Percentiles rank a stretch among this genome's conserved stretches.
phyloP scores from a whole-genome alignment of 2,329 filamentous ascomycete species.

The Xylariaceae sp. region DNA sequence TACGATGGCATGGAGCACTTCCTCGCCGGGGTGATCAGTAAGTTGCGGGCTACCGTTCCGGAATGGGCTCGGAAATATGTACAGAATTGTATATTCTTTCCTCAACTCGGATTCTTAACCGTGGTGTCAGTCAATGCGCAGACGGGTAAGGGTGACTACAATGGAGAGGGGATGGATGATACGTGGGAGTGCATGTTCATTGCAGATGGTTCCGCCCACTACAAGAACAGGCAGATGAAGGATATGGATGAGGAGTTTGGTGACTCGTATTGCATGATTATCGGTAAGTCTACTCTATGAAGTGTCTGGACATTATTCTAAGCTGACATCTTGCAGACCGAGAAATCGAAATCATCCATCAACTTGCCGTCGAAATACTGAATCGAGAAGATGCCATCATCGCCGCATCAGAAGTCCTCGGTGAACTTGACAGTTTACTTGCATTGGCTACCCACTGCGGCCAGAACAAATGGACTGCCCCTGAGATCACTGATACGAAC shows the following conservation, averaged over 20 bases:
- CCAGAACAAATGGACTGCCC: slow-evolving; percentile 65
- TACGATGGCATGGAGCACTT: slow-evolving; percentile 75
- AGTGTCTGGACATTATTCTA: not conserved
- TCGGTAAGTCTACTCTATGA: slow-evolving; percentile 49
- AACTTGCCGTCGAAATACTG: slow-evolving; percentile 65
- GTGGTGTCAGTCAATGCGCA: slow-evolving; percentile 59
- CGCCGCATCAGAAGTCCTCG: slow-evolving; percentile 70
- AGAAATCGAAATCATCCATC: slow-evolving; percentile 83
- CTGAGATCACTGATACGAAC: slow-evolving; percentile 65
- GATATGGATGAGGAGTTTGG: slow-evolving; percentile 78
- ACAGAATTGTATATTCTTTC: slow-evolving; percentile 80
- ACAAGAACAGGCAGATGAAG: slow-evolving; percentile 77
- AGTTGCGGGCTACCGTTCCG: slow-evolving; percentile 60
- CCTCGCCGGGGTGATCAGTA: slow-evolving; percentile 60
- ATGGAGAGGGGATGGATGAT: slow-evolving; percentile 53
- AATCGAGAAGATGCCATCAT: slow-evolving; percentile 62
- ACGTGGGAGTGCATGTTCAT: slow-evolving; percentile 75
- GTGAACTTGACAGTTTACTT: slow-evolving; percentile 79
- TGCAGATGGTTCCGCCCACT: slow-evolving; percentile 68
- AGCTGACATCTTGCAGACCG: slow-evolving; percentile 50
- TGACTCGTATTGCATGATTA: slow-evolving; percentile 79
- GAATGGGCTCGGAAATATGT: slow-evolving; percentile 49
- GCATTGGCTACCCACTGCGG: slow-evolving; percentile 74
- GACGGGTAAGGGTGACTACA: slow-evolving; percentile 56
- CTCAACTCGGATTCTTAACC: slow-evolving; percentile 85